Conservation (phyloP, 257 asterid genomes). For the Galeopsis tetrahit region DNA sequence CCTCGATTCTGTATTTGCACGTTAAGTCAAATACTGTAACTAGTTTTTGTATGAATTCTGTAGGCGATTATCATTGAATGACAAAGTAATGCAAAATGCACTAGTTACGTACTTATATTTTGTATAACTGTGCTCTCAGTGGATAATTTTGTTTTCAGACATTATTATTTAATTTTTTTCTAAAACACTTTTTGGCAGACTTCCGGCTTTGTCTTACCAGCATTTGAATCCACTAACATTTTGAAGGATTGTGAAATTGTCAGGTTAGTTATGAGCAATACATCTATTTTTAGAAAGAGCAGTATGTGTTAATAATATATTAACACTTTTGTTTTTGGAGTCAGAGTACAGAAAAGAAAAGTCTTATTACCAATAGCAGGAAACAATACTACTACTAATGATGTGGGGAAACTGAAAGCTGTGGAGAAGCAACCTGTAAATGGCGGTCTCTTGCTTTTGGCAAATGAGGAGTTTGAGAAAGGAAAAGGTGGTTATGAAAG, state of each 20-base stretch:
- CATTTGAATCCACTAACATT: constrained; percentile 71
- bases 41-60: constrained; percentile 8
- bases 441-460: constrained; percentile 60
- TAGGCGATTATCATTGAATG: neutral
- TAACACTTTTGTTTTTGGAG: constrained; percentile 26
- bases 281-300: neutral
- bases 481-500: constrained; percentile 68
- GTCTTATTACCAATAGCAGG: constrained; percentile 50
- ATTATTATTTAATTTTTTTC: constrained; percentile 5
- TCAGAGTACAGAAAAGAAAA: constrained; percentile 70
- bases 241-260: constrained; percentile 71
- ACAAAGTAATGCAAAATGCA: constrained; percentile 3
- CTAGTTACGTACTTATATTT: constrained; percentile 6
- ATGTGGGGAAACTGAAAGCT: constrained; percentile 45
- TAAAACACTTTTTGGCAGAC: constrained; percentile 53
- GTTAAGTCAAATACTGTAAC: constrained; percentile 4
- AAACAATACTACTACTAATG: constrained; percentile 40
- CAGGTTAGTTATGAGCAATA: constrained; percentile 53
- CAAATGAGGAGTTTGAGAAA: constrained; percentile 74
- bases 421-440: constrained; percentile 50
- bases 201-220: constrained; percentile 79
- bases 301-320: constrained; percentile 19
- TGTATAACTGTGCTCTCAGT: constrained; percentile 2
- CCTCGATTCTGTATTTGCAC: neutral
- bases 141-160: neutral